These are phyloP conservation scores for Lasiosphaeria miniovina DNA, from an alignment of 495 filamentous ascomycete species.

Conservation along the genomic window DNA sequence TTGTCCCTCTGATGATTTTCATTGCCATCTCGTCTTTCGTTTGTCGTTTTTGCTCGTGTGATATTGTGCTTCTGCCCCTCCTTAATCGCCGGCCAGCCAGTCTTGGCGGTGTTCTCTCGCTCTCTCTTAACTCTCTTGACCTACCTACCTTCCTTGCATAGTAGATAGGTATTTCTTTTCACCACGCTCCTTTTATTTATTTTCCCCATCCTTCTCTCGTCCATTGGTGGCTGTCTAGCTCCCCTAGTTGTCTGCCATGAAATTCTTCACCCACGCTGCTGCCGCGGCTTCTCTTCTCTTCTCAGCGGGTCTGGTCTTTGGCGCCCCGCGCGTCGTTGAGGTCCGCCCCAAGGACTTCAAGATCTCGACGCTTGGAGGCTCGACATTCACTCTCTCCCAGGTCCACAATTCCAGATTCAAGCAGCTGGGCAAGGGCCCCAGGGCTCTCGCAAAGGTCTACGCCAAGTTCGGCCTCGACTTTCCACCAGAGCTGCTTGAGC, in stretches of 20 bases:
- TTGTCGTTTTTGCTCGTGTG: no score
- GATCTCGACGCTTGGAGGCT: conserved; percentile 35
- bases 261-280: conserved; percentile 23
- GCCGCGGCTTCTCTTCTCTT: conserved; percentile 27
- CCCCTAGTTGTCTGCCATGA: conserved; percentile 21
- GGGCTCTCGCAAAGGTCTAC: conserved; percentile 42
- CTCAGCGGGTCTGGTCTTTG: conserved; percentile 23
- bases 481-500: conserved; percentile 29
- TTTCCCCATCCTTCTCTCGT: conserved; percentile 2
- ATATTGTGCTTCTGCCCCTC: no score
- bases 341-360: conserved; percentile 25
- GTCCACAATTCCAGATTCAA: conserved; percentile 39
- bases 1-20: no score
- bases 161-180: conserved; percentile 1
- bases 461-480: conserved; percentile 39
- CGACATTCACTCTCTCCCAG: conserved; percentile 40
- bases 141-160: neutral
- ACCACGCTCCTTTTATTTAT: conserved; percentile 2
- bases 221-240: neutral
- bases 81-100: no score
- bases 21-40: no score
- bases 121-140: neutral
- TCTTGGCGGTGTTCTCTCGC: no score
- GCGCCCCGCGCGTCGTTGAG: conserved; percentile 19
- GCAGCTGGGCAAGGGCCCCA: conserved; percentile 35